These are phyloP conservation scores for Porogramme epimiltina DNA, from an alignment of 1,284 basidiomycete genomes.

Conservation along the genomic window DNA sequence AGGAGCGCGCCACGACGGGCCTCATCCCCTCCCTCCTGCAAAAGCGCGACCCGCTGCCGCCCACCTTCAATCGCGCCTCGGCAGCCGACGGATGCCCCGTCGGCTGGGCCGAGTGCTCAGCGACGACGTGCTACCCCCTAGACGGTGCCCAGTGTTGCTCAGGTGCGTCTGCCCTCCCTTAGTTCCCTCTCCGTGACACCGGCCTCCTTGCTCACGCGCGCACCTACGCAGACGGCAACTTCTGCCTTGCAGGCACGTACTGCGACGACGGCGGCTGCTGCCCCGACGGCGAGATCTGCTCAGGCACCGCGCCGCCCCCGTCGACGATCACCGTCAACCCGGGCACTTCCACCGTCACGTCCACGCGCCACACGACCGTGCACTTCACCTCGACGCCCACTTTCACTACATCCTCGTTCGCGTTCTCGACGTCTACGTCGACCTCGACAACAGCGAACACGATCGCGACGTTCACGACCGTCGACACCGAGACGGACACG, in stretches of 20 bases:
- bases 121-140: constrained; percentile 19
- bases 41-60: background rate
- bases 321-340: constrained; percentile 10
- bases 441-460: background rate
- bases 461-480: background rate
- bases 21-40: background rate
- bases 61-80: background rate
- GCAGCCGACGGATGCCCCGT: constrained; percentile 14
- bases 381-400: background rate
- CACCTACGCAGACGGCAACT: constrained; percentile 13
- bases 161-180: background rate
- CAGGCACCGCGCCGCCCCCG: constrained; percentile 12
- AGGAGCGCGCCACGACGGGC: background rate
- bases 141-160: constrained; percentile 20
- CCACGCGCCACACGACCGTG: background rate
- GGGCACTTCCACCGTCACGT: background rate
- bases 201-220: background rate
- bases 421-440: background rate
- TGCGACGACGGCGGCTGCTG: constrained; percentile 20
- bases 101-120: constrained; percentile 18
- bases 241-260: constrained; percentile 9
- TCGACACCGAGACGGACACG: too few relatives aligned
- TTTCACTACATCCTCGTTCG: background rate
- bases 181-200: background rate
- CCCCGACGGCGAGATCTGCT: constrained; percentile 14